A percentile compares a stretch with the other conserved stretches of the same genome.
Evolutionary conservation across 108 stramenopile species (phyloP).

Genomic region (Hondaea fermentalgiana): DNA sequence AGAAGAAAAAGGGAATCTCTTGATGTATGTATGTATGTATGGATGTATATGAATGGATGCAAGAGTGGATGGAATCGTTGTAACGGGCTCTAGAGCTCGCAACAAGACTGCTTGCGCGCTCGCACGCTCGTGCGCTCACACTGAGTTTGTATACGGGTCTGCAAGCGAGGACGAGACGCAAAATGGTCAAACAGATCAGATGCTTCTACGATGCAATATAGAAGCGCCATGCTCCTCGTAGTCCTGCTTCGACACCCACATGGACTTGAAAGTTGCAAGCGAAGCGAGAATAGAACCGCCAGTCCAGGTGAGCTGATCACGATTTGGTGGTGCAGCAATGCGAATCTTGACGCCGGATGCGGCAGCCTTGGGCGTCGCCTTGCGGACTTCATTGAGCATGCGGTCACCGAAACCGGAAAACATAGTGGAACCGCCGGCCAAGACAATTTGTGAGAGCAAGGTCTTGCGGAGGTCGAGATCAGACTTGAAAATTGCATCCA

Average conservation of each 20-base stretch:
- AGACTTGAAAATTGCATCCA: conserved; percentile 72
- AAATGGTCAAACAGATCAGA: background rate
- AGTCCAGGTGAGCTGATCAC: conserved; percentile 59
- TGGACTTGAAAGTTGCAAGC: conserved; percentile 90
- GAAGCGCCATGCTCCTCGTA: conserved; percentile 75
- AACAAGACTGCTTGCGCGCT: no score
- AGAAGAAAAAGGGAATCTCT: no score
- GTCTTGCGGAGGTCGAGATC: conserved; percentile 81
- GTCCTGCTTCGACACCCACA: conserved; percentile 86
- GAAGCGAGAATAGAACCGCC: conserved; percentile 93
- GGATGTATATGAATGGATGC: no score
- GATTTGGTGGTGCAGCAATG: conserved; percentile 37
- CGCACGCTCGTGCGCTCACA: no score
- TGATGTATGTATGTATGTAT: no score
- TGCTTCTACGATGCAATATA: conserved; percentile 56
- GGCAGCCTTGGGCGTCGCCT: background rate
- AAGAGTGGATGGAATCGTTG: no score
- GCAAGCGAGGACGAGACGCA: no score
- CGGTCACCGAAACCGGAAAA: conserved; percentile 86
- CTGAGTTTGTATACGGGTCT: no score
- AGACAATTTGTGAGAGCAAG: conserved; percentile 84
- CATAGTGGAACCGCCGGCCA: conserved; percentile 86
- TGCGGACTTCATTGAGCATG: conserved; percentile 70
- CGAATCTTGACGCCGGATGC: background rate
- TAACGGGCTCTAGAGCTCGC: no score